These are phyloP conservation scores for Colletotrichum sublineola DNA, from an alignment of 2,329 filamentous ascomycete species.

Conservation along the genomic window DNA sequence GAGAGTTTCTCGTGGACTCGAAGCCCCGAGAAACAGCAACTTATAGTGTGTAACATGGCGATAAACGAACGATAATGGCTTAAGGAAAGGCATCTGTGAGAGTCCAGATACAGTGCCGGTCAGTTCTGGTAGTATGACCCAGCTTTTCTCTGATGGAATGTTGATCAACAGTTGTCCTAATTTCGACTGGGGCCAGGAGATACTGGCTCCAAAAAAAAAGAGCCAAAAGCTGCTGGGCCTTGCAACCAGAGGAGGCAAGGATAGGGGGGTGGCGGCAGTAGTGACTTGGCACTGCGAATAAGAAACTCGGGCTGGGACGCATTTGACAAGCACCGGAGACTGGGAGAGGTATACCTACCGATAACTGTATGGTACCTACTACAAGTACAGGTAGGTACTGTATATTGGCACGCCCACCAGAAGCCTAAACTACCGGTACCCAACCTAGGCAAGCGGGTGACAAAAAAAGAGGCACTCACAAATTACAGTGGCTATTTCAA, in stretches of 20 bases:
- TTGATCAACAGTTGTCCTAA: constrained; percentile 31
- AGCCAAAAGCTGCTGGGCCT: not conserved
- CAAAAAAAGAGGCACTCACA: too few species aligned
- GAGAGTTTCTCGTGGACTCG: constrained; percentile 6
- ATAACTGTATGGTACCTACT: not conserved
- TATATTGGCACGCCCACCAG: not conserved
- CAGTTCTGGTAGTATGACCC: constrained; percentile 16
- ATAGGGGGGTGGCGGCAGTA: not conserved
- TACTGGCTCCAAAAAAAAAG: constrained; percentile 1
- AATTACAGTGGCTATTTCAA: too few species aligned
- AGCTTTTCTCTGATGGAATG: constrained; percentile 31
- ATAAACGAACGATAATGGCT: constrained; percentile 1
- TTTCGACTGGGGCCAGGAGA: constrained; percentile 28
- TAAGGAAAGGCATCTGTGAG: constrained; percentile 12
- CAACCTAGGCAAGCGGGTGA: too few species aligned
- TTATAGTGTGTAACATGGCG: not conserved
- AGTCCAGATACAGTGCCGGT: constrained; percentile 7
- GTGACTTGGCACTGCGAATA: not conserved
- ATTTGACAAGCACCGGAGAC: not conserved
- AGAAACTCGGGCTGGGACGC: not conserved
- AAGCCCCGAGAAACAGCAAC: constrained; percentile 10
- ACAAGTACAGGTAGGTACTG: too few species aligned
- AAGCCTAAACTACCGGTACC: not conserved
- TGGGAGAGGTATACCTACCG: too few species aligned
- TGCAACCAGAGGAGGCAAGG: not conserved